Base-by-base conservation (phyloP, 2,329 filamentous ascomycete species). In the Penicillium nordicum region DNA sequence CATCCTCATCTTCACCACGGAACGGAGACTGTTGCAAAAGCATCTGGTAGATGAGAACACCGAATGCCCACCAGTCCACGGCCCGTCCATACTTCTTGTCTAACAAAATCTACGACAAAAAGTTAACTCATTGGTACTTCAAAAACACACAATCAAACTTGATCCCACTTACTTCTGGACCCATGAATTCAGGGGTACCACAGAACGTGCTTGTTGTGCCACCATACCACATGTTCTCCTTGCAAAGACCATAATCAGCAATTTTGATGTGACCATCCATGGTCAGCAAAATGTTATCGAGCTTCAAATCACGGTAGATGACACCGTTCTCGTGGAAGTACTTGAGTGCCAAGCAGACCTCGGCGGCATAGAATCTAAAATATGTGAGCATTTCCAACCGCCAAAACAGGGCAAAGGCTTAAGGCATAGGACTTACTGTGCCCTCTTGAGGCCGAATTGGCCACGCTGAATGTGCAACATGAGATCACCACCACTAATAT, bases 251-350 rank as follows among this genome's bases (percentile, higher is more conserved):
- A 73, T 96, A 99, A 82, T 99, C 94, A 51, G 85, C 94, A 80
- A 99, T 92, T 82, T 97, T 97, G 80, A 99, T 96, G 74, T 99
- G 94, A 27, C 94, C 94, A 70, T 99, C 94, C 44, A 96, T 82
- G 1, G 92, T 95, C 69, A 99, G 80, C 45, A 99, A 83, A 71
- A 99, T 99, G 74, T 99, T 90, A 74, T 90, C 88, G 57, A 90
- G 80, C 73, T 90, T 90, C 73, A 90, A 74, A 76, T 90, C 88
- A 74, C 88, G 85, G 76, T 99, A 99, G 67, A 99, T 97, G 70
- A 99, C 94, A 53, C 94, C 94, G 73, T 99, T 97, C 75, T 99
- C 94, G 71, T 99, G 94, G 83, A 99, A 97, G 75, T 99, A 99
- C 76, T 99, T 99, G 68, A 99, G 80, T 16, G 94, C 94, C 71